Conservation (phyloP, 257 asterid species). For the Capsicum baccatum region DNA sequence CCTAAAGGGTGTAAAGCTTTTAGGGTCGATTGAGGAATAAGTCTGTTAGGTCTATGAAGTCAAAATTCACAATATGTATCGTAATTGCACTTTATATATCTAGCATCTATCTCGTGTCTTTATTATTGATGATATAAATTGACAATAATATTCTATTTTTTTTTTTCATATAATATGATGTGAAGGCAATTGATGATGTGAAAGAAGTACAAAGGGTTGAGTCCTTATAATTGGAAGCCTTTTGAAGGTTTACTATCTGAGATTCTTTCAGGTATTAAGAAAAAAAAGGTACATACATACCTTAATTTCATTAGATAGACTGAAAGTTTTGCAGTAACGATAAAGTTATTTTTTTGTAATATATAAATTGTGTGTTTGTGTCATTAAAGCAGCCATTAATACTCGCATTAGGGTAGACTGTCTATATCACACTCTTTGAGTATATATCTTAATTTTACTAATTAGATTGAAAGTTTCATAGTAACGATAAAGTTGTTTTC, state of each 20-base stretch:
- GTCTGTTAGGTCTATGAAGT: too few species aligned
- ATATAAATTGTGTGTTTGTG: too few species aligned
- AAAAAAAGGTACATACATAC: slow-evolving; percentile 52
- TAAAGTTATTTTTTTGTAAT: too few species aligned
- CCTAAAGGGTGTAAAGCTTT: too few species aligned
- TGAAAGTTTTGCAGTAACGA: not conserved
- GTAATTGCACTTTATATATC: not conserved
- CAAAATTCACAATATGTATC: not conserved
- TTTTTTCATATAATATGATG: not conserved
- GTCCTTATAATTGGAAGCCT: slow-evolving; percentile 51
- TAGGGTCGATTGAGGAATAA: not conserved
- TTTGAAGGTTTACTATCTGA: slow-evolving; percentile 66
- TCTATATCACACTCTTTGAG: too few species aligned
- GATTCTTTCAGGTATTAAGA: slow-evolving; percentile 62
- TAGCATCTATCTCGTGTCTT: not conserved
- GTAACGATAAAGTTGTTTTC: too few species aligned
- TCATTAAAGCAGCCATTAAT: too few species aligned
- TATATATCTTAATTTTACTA: too few species aligned
- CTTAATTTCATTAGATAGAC: not conserved
- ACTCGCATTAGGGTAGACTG: too few species aligned
- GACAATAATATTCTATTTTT: not conserved
- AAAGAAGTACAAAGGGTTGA: slow-evolving; percentile 63
- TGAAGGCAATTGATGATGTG: slow-evolving; percentile 64
- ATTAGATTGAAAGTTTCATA: too few species aligned
- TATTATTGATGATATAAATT: not conserved